Percentiles rank a stretch among this genome's conserved stretches.
phyloP scores from a whole-genome alignment of 139 green algal species.

The Micromonas pusilla region DNA sequence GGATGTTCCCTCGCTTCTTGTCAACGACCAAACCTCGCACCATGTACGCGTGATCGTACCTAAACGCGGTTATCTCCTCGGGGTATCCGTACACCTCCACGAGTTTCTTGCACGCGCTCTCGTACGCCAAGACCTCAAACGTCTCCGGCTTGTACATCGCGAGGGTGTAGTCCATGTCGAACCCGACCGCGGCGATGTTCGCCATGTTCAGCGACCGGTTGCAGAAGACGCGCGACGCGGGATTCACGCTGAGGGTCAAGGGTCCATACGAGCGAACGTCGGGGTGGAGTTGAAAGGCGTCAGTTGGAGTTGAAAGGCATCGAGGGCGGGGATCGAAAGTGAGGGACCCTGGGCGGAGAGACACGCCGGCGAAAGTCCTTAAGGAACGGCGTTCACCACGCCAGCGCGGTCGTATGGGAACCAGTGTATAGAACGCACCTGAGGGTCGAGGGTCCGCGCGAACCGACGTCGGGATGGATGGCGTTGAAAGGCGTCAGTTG shows the following conservation, averaged over 20 bases:
- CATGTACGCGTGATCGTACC: conserved; percentile 86
- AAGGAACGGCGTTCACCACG: too few species aligned
- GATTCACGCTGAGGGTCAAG: conserved; percentile 20
- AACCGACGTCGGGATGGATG: too few species aligned
- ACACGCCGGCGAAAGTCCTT: too few species aligned
- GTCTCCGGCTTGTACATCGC: conserved; percentile 66
- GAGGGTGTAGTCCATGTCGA: conserved; percentile 93
- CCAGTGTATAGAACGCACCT: too few species aligned
- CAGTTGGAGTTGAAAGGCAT: too few species aligned
- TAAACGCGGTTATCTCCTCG: conserved; percentile 44
- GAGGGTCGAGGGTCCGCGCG: too few species aligned
- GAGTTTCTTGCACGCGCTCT: conserved; percentile 77
- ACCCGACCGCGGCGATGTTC: conserved; percentile 65
- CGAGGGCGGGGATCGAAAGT: too few species aligned
- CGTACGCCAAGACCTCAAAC: conserved; percentile 87
- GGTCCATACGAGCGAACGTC: too few species aligned
- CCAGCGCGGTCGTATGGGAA: too few species aligned
- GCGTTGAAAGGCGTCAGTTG: too few species aligned
- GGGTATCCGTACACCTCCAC: conserved; percentile 75
- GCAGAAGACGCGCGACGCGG: conserved; percentile 74
- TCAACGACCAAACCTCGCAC: conserved; percentile 53
- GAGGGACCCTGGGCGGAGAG: too few species aligned
- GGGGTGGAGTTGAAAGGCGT: too few species aligned
- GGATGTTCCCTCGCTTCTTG: conserved; percentile 68
- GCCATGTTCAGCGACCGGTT: conserved; percentile 94